These are phyloP conservation scores for Epichloe aotearoae DNA, from an alignment of 2,329 filamentous ascomycete species.

Conservation along the genomic window DNA sequence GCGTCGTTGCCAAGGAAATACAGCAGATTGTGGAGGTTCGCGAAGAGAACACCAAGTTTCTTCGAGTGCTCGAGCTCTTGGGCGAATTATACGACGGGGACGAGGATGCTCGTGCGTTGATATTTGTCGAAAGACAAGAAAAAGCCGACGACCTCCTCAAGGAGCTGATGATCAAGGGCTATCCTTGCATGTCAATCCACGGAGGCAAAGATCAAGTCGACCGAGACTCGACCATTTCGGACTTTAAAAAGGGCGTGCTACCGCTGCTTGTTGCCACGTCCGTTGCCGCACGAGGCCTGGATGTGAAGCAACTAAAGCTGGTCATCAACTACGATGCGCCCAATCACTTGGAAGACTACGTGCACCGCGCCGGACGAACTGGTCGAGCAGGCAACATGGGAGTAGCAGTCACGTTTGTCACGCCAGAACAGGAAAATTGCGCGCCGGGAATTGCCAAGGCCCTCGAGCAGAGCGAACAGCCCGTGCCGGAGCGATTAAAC, in stretches of 20 bases:
- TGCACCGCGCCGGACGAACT: conserved; percentile 86
- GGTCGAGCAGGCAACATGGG: conserved; percentile 90
- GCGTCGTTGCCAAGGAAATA: conserved; percentile 80
- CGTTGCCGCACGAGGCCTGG: conserved; percentile 84
- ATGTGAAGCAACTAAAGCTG: conserved; percentile 90
- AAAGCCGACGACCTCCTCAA: conserved; percentile 70
- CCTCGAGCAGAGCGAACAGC: conserved; percentile 78
- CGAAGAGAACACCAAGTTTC: conserved; percentile 70
- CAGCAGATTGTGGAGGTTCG: conserved; percentile 85
- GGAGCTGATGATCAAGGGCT: conserved; percentile 70
- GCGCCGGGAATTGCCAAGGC: conserved; percentile 82
- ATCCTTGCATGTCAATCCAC: conserved; percentile 86
- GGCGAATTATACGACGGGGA: conserved; percentile 78
- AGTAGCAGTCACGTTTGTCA: conserved; percentile 88
- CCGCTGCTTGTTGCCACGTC: conserved; percentile 90
- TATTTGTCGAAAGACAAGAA: conserved; percentile 89
- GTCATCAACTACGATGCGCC: conserved; percentile 94
- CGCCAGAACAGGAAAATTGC: conserved; percentile 81
- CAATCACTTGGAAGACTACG: conserved; percentile 92
- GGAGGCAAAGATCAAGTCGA: conserved; percentile 90
- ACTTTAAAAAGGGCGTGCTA: conserved; percentile 90
- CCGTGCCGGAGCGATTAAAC: conserved; percentile 56
- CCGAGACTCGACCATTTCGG: conserved; percentile 78
- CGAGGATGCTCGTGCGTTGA: conserved; percentile 77
- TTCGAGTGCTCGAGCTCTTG: conserved; percentile 70